phyloP scores from a whole-genome alignment of 2,329 filamentous ascomycete species.

The Alternaria atra region DNA sequence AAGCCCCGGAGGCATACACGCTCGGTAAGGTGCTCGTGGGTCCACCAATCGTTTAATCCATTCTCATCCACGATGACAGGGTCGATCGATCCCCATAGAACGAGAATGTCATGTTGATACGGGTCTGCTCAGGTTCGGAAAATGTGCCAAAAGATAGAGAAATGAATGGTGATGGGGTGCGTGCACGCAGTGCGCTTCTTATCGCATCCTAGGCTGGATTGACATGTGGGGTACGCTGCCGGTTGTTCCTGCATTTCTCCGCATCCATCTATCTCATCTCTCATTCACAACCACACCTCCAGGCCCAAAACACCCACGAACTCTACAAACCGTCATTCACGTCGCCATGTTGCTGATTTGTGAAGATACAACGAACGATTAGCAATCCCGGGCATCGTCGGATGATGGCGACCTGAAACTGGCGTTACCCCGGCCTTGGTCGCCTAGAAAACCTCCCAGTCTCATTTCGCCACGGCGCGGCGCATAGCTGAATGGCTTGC shows the following conservation, averaged over 20 bases:
- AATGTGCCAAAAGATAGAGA: not conserved
- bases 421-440: not conserved
- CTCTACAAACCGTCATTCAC: not conserved
- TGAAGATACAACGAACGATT: not conserved
- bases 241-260: not conserved
- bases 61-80: constrained; percentile 6
- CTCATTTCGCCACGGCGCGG: not conserved
- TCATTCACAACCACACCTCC: not conserved
- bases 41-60: constrained; percentile 31
- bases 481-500: not conserved
- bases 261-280: not conserved
- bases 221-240: not conserved
- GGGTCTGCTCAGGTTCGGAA: not conserved
- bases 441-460: not conserved
- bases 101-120: constrained; percentile 4
- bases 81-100: constrained; percentile 24
- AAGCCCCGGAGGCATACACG: constrained; percentile 26
- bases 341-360: not conserved
- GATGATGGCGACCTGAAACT: not conserved
- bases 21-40: constrained; percentile 29
- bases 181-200: not conserved
- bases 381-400: not conserved
- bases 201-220: not conserved
- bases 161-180: not conserved
- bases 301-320: not conserved